Conservation (phyloP, 2,329 filamentous ascomycete genomes). For the Tothia fuscella region DNA sequence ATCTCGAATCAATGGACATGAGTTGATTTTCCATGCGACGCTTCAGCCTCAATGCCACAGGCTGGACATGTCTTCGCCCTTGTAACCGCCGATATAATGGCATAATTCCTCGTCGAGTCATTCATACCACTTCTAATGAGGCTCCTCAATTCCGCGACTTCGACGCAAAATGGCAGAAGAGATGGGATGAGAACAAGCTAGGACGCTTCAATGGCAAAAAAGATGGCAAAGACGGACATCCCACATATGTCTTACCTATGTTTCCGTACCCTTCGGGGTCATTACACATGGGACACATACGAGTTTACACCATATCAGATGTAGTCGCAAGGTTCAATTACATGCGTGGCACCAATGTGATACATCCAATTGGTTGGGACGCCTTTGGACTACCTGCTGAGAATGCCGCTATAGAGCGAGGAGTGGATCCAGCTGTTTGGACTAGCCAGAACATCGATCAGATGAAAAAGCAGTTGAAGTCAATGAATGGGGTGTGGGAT, state of each 20-base stretch:
- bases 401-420: constrained; percentile 78
- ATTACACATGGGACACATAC: constrained; percentile 75
- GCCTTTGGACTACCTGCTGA: constrained; percentile 84
- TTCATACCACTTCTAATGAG: neutral
- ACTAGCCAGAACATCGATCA: constrained; percentile 66
- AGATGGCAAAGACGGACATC: constrained; percentile 9
- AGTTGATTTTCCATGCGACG: no score
- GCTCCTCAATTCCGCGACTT: constrained; percentile 27
- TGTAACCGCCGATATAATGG: no score
- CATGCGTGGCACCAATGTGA: constrained; percentile 61
- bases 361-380: constrained; percentile 93
- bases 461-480: constrained; percentile 71
- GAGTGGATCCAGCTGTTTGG: constrained; percentile 67
- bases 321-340: constrained; percentile 55
- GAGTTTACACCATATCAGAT: constrained; percentile 85
- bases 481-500: constrained; percentile 74
- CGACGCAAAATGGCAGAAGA: constrained; percentile 43
- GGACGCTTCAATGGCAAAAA: constrained; percentile 10
- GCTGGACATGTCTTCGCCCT: constrained; percentile 2
- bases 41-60: neutral
- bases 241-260: constrained; percentile 70
- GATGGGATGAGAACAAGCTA: constrained; percentile 26
- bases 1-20: no score
- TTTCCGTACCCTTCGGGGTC: constrained; percentile 85
- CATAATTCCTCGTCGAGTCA: no score